Evolutionary conservation across 2,329 filamentous ascomycete genomes (phyloP).

Genomic region (Basipetospora chlamydospora): DNA sequence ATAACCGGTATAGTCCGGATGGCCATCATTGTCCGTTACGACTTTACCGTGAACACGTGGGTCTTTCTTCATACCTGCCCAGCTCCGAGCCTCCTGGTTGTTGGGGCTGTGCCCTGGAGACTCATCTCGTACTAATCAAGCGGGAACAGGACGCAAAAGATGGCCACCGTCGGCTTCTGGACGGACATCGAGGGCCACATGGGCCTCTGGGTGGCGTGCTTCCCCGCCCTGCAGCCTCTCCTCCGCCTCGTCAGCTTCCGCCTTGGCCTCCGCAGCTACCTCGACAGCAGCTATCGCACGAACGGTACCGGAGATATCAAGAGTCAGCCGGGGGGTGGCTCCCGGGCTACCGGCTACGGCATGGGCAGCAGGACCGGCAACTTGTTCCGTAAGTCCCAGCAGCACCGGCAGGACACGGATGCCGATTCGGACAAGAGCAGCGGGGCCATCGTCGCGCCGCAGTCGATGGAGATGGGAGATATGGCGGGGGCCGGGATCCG

Average conservation of each 20-base stretch:
- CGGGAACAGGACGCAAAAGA: slow-evolving; percentile 20
- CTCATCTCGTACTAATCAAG: background rate
- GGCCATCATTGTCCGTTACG: slow-evolving; percentile 16
- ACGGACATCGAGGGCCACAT: slow-evolving; percentile 25
- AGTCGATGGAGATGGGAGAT: background rate
- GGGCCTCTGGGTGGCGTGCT: slow-evolving; percentile 27
- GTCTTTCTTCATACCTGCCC: no score
- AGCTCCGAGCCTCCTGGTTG: no score
- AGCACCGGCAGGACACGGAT: background rate
- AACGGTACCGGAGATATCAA: slow-evolving; percentile 1
- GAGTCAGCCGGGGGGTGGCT: no score
- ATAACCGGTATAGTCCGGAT: slow-evolving; percentile 23
- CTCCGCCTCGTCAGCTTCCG: slow-evolving; percentile 16
- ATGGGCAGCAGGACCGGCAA: no score
- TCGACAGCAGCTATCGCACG: slow-evolving; percentile 6
- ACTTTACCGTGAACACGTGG: slow-evolving; percentile 18
- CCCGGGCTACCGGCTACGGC: no score
- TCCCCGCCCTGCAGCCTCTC: slow-evolving; percentile 24
- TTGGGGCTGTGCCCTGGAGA: no score
- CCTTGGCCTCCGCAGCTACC: slow-evolving; percentile 12
- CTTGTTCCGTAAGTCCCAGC: no score
- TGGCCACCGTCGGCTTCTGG: slow-evolving; percentile 21
- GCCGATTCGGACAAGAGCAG: slow-evolving; percentile 3
- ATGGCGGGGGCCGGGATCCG: background rate
- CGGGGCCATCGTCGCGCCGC: slow-evolving; percentile 1